Evolutionary conservation across 352 stramenopile genomes (phyloP), one percentile per base, ranked within the genome.

Genomic region (Globisporangium solare): DNA sequence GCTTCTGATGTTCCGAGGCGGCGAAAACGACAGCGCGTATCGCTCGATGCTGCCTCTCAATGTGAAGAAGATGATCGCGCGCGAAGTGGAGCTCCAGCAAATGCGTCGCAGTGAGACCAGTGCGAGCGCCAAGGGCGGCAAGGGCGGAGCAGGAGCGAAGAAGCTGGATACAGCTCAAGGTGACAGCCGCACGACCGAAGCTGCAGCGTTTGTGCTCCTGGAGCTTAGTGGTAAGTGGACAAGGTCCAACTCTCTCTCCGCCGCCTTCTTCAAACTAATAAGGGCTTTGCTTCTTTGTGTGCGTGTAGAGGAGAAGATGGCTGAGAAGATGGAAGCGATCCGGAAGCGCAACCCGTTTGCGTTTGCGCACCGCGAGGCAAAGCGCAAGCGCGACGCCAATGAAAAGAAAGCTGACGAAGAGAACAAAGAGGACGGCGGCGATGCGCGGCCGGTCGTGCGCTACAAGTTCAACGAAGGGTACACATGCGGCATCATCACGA

Each of bases 391-490:
- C 27, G 70, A 83, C 35, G 58, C 49, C 43, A 69, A 68, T 22
- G 67, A 70, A n/a, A 73, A 85, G 41, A 58, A 74, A 40, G 63
- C 74, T 51, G 63, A 73, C 18, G 61, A 74, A 43, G 55, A 55
- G 18, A 57, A 55, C 18, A 54, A 62, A 8, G 32, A 56, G 27
- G 63, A 41, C 32, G 40, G 52, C 35, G 56, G 32, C 13, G 57
- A 73, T 43, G 40, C 55, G 12, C 67, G 82, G n/a, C 61, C 67
- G 2, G 61, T 71, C 24, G 79, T 97, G 54, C 79, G 77, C 27
- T 97, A 89, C 70, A 91, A 93, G 61, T 96, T 91, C 56, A 94
- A 97, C 51, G 85, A 96, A 73, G 89, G 89, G 41, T 95, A 92
- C 69, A 95, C 84, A 24, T 88, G 86, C 63, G 88, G 87, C 61